Evolutionary conservation across 306 rosid species (phyloP), one percentile per base, ranked within the genome.

Genomic region (Carpinus fangiana): DNA sequence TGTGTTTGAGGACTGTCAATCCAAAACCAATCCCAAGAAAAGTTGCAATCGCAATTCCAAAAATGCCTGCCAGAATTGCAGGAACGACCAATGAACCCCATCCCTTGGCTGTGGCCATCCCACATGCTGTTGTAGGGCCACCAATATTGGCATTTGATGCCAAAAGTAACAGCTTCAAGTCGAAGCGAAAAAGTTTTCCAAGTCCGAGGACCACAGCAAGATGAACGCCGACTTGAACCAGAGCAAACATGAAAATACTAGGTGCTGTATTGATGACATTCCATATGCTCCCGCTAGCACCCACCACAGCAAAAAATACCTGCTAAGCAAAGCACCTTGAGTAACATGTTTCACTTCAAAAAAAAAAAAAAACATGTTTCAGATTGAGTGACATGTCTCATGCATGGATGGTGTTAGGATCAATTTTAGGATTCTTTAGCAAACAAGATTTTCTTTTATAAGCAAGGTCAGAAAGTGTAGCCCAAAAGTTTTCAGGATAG

Each of bases 141-240:
- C 96, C 96, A 45, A 93, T 76, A 13, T 88, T 91, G 83, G 98
- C 98, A 83, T 93, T 93, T 38, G 98, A 93, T 70, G 96, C 94
- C 81, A 91, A 46, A 65, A 90, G 90, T 71, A 86, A 52, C 45
- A 88, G 74, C 85, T 88, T 91, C 38, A 93, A 77, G 74, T 93
- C 94, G 26, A 91, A 75, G 26, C 73, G 74, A 60, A 93, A 87
- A 23, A 91, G 79, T 78, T 81, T 91, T 21, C 97, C 96, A 48
- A 89, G 70, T 47, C 89, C 90, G 26, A 89, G 89, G 43, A 90
- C 82, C 34, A 88, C 48, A 3, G 69, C 85, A 66, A 93, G 90
- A 88, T 89, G 93, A n/a, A 88, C 71, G 2, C 88, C 82, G 28
- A 91, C 86, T 89, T 93, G 97, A 84, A 91, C 86, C 26, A 88